Evolutionary conservation across 345 rosid genomes (phyloP).

Genomic region (Boechera stricta): DNA sequence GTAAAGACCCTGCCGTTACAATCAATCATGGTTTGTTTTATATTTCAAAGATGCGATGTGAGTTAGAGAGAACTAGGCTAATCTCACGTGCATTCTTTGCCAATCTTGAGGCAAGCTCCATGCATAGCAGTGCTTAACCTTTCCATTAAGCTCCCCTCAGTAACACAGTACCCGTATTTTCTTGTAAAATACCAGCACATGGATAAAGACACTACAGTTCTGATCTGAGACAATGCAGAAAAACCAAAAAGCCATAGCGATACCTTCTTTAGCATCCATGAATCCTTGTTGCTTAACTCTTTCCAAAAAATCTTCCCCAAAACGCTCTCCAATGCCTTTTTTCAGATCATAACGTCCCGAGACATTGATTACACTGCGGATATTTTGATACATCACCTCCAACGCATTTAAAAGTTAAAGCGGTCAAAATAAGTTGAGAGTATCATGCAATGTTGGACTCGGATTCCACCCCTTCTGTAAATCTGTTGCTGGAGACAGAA

Average conservation of each 20-base stretch:
- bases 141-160: slow-evolving; percentile 71
- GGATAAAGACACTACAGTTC: neutral
- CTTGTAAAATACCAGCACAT: slow-evolving; percentile 44
- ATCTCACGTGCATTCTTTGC: slow-evolving; percentile 74
- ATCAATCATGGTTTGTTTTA: neutral
- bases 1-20: slow-evolving; percentile 41
- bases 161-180: slow-evolving; percentile 56
- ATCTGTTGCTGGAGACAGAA: too few species aligned
- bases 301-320: neutral
- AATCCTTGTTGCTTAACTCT: too few species aligned
- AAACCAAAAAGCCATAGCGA: neutral
- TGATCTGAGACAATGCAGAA: neutral
- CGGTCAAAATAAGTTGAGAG: too few species aligned
- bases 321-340: slow-evolving; percentile 66
- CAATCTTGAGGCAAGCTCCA: slow-evolving; percentile 68
- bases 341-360: slow-evolving; percentile 77
- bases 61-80: neutral
- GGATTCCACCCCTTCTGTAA: too few species aligned
- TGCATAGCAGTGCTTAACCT: slow-evolving; percentile 71
- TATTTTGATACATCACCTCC: too few species aligned
- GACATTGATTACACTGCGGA: too few species aligned
- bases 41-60: neutral
- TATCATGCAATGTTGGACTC: too few species aligned
- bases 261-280: too few species aligned
- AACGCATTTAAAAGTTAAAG: too few species aligned